Evolutionary conservation across 805 yeast genomes (phyloP), one percentile per base, ranked within the genome.

Genomic region (Candida morakotiae): DNA sequence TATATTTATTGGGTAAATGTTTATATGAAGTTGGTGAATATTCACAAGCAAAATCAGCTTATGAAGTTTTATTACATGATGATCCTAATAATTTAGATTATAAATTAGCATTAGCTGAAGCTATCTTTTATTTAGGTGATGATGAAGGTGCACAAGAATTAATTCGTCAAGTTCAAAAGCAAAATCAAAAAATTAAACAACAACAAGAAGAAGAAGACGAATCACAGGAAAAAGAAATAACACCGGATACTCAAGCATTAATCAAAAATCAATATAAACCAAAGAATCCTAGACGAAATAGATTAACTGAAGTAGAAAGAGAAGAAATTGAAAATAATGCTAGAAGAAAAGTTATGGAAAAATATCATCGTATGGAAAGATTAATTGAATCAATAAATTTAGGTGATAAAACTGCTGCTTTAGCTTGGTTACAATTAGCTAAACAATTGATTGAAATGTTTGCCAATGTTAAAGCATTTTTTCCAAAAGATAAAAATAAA

Each of bases 361-460:
- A 73, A 41, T 77, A 63, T 50, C 68, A 71, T 10, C 66, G 82
- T 43, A 64, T 83, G 55, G 62, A 69, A 14, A 65, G 81, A 37
- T 69, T 82, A 35, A 60, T 60, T 40, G 64, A 55, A 7, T 56
- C 63, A 9, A 53, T 61, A 5, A 46, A 45, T 21, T 43, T 44
- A 16, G 54, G 60, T 11, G 82, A 81, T 44, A 61, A 57, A 11
- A 78, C 77, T n/a, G 84, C 93, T 0, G 72, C 79, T 2, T 67
- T 73, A 6, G 75, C 86, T 2, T 93, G 98, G 98, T 72, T 86
- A 46, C 86, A 87, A 42, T 65, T 80, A 4, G 96, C 91, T 0
- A 75, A 86, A 2, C 95, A 84, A 46, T 69, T 93, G 35, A 78
- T 91, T 28, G 95, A 88, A 51, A 77, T 85, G 42, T 89, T 93